Evolutionary conservation across 768 basidiomycete genomes (phyloP), one percentile per base, ranked within the genome.

Genomic region (Termitomyces bulborhizus): DNA sequence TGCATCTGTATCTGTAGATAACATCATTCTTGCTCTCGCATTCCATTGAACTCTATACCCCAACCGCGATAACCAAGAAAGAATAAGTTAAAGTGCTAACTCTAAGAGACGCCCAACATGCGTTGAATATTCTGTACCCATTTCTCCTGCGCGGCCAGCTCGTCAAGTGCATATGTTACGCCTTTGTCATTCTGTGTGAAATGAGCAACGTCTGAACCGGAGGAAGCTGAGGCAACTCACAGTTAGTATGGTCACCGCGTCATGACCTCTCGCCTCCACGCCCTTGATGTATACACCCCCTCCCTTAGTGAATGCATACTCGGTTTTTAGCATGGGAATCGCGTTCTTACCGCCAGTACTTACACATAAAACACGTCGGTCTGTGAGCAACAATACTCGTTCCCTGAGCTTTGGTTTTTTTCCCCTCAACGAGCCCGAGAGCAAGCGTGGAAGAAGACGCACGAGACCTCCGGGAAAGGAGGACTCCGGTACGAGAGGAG

Each of bases 381-480:
- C 48, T n/a, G 60, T 61, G 27, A 61, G 48, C 6, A 61, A 29
- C 39, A 61, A 37, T 16, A 49, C 54, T 7, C 54, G 51, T 11
- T 57, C 60, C 41, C 50, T 60, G 18, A 60, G 47, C 6, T 57
- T 60, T 40, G 59, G 56, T 18, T 61, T 61, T 39, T 58, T 60
- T 7, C 43, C 47, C 12, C 55, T 43, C 45, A 55, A 34, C 11
- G 60, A 60, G 4, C 56, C 56, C 7, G 57, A 56, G 15, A 61
- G 49, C 18, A 61, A 45, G 31, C 54, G 54, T 0, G 60, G 60
- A 36, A 61, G 54, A 4, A 61, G 18, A 36, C 53, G 53, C 4
- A 48, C 27, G 5, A 58, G 49, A 13, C 44, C 49, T 3, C 55
- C 55, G 5, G 60, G 57, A 1, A 54, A 36, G 11, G 46, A 51